phyloP scores from a whole-genome alignment of 345 rosid genomes.

The Excoecaria agallocha region DNA sequence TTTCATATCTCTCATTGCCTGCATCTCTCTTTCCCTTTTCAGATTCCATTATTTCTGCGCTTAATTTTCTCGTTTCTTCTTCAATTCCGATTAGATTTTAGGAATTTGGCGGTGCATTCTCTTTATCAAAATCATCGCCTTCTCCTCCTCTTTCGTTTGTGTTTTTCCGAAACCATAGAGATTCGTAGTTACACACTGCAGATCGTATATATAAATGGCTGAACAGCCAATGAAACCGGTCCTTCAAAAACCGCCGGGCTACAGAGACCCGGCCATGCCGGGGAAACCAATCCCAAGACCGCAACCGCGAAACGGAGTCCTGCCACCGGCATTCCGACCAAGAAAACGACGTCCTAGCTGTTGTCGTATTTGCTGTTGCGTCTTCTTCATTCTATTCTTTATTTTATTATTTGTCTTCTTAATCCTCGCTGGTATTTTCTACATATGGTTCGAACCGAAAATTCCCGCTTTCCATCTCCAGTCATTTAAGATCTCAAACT shows the following conservation, averaged over 20 bases:
- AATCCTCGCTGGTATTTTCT: constrained; percentile 40
- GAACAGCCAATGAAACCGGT: constrained; percentile 36
- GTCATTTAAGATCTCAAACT: constrained; percentile 47
- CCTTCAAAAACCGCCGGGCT: constrained; percentile 79
- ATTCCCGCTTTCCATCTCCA: constrained; percentile 61
- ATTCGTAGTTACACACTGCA: neutral
- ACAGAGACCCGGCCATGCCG: constrained; percentile 44
- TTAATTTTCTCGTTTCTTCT: too few species aligned
- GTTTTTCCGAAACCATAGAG: neutral
- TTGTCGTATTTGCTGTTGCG: constrained; percentile 61
- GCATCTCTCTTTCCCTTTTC: neutral
- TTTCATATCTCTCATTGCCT: neutral
- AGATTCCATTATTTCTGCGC: neutral
- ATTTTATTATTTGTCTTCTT: constrained; percentile 38
- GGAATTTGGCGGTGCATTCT: too few species aligned
- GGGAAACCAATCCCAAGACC: constrained; percentile 26
- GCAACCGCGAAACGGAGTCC: constrained; percentile 33
- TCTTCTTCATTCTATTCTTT: constrained; percentile 32
- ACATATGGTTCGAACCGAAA: constrained; percentile 80
- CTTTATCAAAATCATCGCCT: too few species aligned
- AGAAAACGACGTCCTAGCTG: constrained; percentile 41
- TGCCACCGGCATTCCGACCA: constrained; percentile 51
- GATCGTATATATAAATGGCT: constrained; percentile 29
- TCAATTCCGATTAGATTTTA: too few species aligned
- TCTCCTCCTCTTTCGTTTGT: too few species aligned